phyloP scores from a whole-genome alignment of 1,139 yeast genomes.

The Wickerhamomyces sp. region DNA sequence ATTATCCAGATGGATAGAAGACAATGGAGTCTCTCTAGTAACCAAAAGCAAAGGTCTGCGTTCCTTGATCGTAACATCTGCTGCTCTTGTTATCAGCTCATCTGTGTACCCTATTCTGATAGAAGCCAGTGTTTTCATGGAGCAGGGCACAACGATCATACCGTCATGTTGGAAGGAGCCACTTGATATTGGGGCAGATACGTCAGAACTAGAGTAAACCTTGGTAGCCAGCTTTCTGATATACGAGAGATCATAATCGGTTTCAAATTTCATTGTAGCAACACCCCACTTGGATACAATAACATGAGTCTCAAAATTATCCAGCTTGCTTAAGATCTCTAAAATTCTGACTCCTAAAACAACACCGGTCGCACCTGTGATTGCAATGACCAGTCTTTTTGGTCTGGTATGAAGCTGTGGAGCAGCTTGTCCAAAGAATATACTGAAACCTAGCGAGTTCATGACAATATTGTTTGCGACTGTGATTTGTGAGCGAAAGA shows the following conservation, averaged over 20 bases:
- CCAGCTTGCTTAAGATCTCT: slow-evolving; percentile 12
- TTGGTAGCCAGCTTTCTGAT: slow-evolving; percentile 14
- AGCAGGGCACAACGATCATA: slow-evolving; percentile 25
- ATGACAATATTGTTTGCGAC: no score
- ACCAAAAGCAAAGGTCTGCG: slow-evolving; percentile 18
- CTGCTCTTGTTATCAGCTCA: slow-evolving; percentile 22
- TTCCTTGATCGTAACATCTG: slow-evolving; percentile 24
- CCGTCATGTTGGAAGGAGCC: slow-evolving; percentile 25
- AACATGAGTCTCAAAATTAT: slow-evolving; percentile 19
- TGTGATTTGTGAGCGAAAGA: no score
- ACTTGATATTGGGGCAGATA: slow-evolving; percentile 22
- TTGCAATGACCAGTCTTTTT: slow-evolving; percentile 21
- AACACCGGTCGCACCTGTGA: slow-evolving; percentile 24
- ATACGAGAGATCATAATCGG: slow-evolving; percentile 17
- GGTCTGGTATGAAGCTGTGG: slow-evolving; percentile 4
- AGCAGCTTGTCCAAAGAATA: neutral
- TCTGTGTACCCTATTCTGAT: slow-evolving; percentile 23
- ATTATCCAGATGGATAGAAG: slow-evolving; percentile 22
- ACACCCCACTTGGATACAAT: slow-evolving; percentile 24
- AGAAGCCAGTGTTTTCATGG: slow-evolving; percentile 23
- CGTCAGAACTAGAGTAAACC: slow-evolving; percentile 18
- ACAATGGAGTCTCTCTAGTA: slow-evolving; percentile 23
- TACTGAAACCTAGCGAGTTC: neutral
- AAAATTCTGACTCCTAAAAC: slow-evolving; percentile 18
- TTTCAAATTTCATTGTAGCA: slow-evolving; percentile 24